phyloP scores from a whole-genome alignment of 345 rosid genomes.

The Pugionium dolabratum region DNA sequence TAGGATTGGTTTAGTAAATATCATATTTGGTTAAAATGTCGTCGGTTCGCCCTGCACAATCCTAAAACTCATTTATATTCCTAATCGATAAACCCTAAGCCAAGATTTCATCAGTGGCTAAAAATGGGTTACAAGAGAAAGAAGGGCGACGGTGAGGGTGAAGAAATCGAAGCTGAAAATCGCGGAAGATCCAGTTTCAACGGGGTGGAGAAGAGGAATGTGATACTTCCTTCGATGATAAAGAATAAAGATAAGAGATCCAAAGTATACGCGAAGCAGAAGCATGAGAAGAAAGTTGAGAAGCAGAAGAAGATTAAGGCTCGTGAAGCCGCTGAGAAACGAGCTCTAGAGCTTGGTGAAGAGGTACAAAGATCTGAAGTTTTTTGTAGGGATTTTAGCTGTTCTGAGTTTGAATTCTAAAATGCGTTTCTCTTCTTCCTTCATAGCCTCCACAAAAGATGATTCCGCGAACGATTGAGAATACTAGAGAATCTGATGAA shows the following conservation, averaged over 20 bases:
- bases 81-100: too few species aligned
- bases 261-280: conserved; percentile 69
- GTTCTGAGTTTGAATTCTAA: background rate
- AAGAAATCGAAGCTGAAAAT: conserved; percentile 38
- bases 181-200: conserved; percentile 16
- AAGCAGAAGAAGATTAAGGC: conserved; percentile 79
- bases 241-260: conserved; percentile 94
- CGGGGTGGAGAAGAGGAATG: conserved; percentile 45
- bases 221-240: conserved; percentile 63
- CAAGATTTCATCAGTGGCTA: background rate
- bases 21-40: too few species aligned
- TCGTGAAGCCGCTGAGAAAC: conserved; percentile 77
- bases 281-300: conserved; percentile 79
- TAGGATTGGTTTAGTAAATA: too few species aligned
- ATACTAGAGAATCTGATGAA: conserved; percentile 85
- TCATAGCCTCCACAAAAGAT: conserved; percentile 60
- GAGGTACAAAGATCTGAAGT: conserved; percentile 51
- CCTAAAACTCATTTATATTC: too few species aligned
- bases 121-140: conserved; percentile 58
- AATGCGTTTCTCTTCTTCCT: too few species aligned
- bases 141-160: conserved; percentile 34
- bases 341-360: conserved; percentile 86
- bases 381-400: background rate
- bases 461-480: conserved; percentile 84
- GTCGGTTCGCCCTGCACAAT: too few species aligned